Percentiles rank a stretch among this genome's conserved stretches.
Conservation (phyloP, 2,329 filamentous ascomycete genomes). For the Eutypella sp. region DNA sequence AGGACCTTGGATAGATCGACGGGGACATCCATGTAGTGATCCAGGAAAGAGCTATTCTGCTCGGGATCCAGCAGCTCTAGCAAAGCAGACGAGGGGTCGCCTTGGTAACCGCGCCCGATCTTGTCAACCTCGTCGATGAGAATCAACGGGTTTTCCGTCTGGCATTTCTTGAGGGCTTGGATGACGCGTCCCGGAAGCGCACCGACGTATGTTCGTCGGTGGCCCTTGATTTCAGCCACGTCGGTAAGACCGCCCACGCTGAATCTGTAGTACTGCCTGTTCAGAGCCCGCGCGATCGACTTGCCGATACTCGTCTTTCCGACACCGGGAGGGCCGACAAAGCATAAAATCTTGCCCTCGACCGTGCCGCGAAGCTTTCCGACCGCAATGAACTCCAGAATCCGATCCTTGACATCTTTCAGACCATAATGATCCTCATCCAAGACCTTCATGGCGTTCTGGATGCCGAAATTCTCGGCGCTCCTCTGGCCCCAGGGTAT, state of each 20-base stretch:
- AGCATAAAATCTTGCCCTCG: constrained; percentile 96
- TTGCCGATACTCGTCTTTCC: constrained; percentile 99
- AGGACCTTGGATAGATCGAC: constrained; percentile 96
- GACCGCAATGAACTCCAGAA: constrained; percentile 96
- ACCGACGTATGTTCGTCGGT: constrained; percentile 92
- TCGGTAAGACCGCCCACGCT: constrained; percentile 95
- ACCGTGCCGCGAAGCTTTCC: constrained; percentile 95
- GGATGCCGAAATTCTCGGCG: constrained; percentile 92
- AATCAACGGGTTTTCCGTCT: constrained; percentile 95
- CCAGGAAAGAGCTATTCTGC: constrained; percentile 94
- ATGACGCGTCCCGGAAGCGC: constrained; percentile 95
- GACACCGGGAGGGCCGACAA: constrained; percentile 94
- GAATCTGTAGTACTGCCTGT: constrained; percentile 96
- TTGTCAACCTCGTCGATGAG: constrained; percentile 98
- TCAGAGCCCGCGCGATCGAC: constrained; percentile 89
- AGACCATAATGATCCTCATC: constrained; percentile 96
- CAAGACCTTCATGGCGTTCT: constrained; percentile 82
- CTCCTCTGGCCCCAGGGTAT: constrained; percentile 96
- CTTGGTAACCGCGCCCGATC: constrained; percentile 93
- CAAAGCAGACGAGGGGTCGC: constrained; percentile 89
- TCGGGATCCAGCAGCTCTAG: constrained; percentile 93
- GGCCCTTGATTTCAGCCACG: constrained; percentile 98
- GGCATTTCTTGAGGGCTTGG: constrained; percentile 96
- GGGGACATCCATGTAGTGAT: constrained; percentile 98
- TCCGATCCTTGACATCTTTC: constrained; percentile 97